Percentiles rank a stretch among this genome's conserved stretches.
These are phyloP conservation scores for Lasiosphaeris hirsuta DNA, from an alignment of 495 filamentous ascomycete species.

Conservation along the genomic window DNA sequence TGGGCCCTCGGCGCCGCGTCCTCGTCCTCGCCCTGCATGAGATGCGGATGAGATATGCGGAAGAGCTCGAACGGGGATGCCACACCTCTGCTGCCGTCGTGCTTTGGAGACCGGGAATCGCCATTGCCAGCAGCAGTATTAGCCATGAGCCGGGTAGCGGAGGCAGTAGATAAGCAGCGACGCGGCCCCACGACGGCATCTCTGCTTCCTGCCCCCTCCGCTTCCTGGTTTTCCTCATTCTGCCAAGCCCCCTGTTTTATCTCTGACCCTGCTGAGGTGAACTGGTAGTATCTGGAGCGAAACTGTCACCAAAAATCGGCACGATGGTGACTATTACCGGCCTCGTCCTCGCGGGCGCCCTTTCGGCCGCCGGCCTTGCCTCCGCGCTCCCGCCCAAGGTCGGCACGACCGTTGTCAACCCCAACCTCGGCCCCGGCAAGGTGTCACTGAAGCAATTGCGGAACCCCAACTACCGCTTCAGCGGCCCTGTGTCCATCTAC, in stretches of 20 bases:
- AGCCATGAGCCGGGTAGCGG: not conserved
- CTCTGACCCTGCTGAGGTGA: not conserved
- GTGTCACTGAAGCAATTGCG: constrained; percentile 52
- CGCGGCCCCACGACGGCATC: not conserved
- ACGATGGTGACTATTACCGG: constrained; percentile 19
- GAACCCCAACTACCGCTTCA: constrained; percentile 43
- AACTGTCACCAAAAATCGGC: not conserved
- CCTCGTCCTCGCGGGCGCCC: constrained; percentile 18
- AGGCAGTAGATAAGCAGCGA: constrained; percentile 14
- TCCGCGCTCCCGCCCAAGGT: constrained; percentile 31
- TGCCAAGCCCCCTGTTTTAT: not conserved
- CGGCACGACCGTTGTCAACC: constrained; percentile 21
- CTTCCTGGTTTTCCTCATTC: not conserved
- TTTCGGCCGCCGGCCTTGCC: constrained; percentile 20
- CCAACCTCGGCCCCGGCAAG: constrained; percentile 9
- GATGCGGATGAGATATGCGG: too few relatives aligned
- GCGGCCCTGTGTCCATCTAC: constrained; percentile 53
- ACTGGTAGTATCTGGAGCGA: too few relatives aligned
- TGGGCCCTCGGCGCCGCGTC: too few relatives aligned
- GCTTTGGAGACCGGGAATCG: constrained; percentile 5
- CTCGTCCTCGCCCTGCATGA: too few relatives aligned
- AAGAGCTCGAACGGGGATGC: too few relatives aligned
- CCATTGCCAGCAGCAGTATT: not conserved
- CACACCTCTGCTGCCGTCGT: not conserved
- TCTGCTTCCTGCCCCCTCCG: not conserved